phyloP scores from a whole-genome alignment of 768 basidiomycete species.

The Favolaschia claudopus region DNA sequence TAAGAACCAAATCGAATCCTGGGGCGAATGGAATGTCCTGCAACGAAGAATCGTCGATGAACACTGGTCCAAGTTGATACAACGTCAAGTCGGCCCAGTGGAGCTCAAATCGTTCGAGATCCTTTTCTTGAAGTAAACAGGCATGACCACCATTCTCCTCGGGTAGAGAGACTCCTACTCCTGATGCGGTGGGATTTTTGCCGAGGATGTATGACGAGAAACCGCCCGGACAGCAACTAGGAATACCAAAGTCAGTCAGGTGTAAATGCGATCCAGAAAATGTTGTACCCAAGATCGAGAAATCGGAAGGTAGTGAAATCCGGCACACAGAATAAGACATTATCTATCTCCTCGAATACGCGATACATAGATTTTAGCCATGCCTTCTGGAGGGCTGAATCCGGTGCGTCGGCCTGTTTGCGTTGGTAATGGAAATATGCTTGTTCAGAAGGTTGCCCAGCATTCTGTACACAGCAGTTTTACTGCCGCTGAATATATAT shows the following conservation, averaged over 20 bases:
- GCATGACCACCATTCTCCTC: conserved; percentile 35
- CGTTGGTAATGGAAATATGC: conserved; percentile 23
- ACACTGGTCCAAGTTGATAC: conserved; percentile 41
- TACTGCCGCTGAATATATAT: background rate
- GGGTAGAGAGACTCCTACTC: conserved; percentile 34
- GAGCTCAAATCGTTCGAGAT: conserved; percentile 31
- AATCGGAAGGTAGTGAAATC: conserved; percentile 26
- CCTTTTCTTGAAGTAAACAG: conserved; percentile 29
- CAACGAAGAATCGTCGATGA: conserved; percentile 22
- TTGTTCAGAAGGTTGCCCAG: conserved; percentile 4
- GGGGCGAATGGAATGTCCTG: conserved; percentile 23
- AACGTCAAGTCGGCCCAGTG: conserved; percentile 33
- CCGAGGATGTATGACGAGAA: conserved; percentile 38
- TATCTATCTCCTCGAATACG: conserved; percentile 34
- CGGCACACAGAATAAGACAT: conserved; percentile 24
- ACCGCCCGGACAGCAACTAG: conserved; percentile 39
- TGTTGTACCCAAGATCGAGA: conserved; percentile 36
- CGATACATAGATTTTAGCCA: conserved; percentile 33
- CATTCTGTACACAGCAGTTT: background rate
- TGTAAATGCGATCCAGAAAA: background rate
- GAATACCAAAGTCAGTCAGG: background rate
- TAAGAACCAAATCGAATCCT: conserved; percentile 38
- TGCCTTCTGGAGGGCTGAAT: conserved; percentile 17
- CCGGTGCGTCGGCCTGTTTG: conserved; percentile 25
- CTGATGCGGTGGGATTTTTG: conserved; percentile 30